Conservation (phyloP, 2,329 filamentous ascomycete species). For the Diaporthe australafricana region DNA sequence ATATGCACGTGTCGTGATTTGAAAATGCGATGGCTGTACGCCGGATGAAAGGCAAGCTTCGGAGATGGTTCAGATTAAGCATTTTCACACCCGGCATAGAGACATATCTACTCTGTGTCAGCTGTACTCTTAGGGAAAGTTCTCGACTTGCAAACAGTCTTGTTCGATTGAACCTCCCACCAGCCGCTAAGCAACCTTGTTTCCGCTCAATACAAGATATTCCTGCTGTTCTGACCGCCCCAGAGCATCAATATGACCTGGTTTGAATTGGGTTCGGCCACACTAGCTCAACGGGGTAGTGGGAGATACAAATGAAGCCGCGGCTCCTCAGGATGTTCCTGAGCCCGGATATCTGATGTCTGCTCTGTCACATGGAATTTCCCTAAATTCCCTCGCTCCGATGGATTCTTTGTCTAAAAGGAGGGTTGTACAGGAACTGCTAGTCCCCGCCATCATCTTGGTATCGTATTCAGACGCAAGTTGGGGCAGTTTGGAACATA, state of each 20-base stretch:
- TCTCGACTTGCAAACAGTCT: too few relatives aligned
- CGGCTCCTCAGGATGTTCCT: neutral
- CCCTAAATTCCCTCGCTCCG: neutral
- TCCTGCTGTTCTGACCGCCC: too few relatives aligned
- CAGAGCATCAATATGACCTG: too few relatives aligned
- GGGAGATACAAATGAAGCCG: too few relatives aligned
- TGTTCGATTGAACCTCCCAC: too few relatives aligned
- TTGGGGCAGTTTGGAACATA: constrained; percentile 8
- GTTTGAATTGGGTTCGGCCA: too few relatives aligned
- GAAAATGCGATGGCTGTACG: too few relatives aligned
- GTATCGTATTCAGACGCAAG: constrained; percentile 3
- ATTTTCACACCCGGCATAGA: neutral
- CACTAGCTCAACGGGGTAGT: neutral
- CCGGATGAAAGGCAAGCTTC: too few relatives aligned
- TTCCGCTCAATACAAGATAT: too few relatives aligned
- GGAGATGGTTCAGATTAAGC: too few relatives aligned
- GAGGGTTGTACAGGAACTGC: neutral
- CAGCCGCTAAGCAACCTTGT: too few relatives aligned
- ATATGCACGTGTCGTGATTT: rapidly evolving
- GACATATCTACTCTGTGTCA: neutral
- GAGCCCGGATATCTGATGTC: neutral
- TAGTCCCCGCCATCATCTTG: neutral
- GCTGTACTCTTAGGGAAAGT: neutral
- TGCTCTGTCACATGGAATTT: constrained; percentile 3
- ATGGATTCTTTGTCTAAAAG: too few relatives aligned